Base-by-base conservation (phyloP, 2,329 filamentous ascomycete genomes). In the Curvularia spicifera region DNA sequence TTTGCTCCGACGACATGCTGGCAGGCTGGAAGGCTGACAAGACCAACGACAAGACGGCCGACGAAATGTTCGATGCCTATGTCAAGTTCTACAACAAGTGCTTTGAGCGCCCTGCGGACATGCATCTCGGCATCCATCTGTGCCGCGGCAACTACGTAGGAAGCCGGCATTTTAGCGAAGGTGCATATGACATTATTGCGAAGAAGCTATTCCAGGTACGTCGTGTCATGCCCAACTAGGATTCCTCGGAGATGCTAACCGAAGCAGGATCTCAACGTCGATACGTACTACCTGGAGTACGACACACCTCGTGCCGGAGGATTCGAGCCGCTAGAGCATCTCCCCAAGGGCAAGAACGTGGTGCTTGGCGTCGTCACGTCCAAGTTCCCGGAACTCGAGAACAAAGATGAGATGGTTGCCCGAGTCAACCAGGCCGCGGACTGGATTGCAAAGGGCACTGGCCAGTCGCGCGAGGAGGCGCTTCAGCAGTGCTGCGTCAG, bases 51-150 rank as follows among this genome's bases (percentile, higher is more conserved):
- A 85, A 87, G 74, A 85, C 85, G 1, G 85, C 89, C 6, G 89
- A 91, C 47, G 86, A 88, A 65, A 86, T 91, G 44, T 84, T 93
- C 22, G 88, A 91, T 66, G 85, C 88, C 28, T 93, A 93, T 78
- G 89, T 93, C 74, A 81, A 84, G 60, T 85, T 91, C 64, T 93
- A 93, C 82, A 93, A 93, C 74, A 87, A 90, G 75, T 86, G 83
- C 69, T 82, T 91, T 70, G 79, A 74, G 67, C 79, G 86, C 0
- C 89, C 89, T 0, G 74, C 81, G 2, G 89, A 93, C 71, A 85
- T 93, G 81, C 89, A 92, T 76, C 83, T 91, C 2, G 90, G 90
- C 45, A 87, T 93, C 15, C 91, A 93, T 72, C 81, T 93, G 51
- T 93, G 90, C 82, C 71, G 80, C 53, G 79, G 80, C 12, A 82